Conservation (phyloP, 2,329 filamentous ascomycete genomes). For the Aureobasidium namibiae region DNA sequence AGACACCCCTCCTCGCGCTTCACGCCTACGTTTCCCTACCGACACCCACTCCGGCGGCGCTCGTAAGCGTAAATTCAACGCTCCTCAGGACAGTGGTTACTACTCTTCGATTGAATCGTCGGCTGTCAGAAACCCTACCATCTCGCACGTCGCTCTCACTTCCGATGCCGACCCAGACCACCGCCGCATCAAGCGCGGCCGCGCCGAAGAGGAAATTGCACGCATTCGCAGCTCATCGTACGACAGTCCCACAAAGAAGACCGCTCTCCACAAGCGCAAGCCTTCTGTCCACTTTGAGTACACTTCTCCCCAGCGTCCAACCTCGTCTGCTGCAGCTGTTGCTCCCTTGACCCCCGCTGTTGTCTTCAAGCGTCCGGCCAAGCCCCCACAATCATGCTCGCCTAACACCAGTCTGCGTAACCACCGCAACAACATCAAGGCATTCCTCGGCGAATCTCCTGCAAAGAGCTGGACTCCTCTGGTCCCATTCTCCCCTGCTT, state of each 20-base stretch:
- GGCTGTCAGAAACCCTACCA: conserved; percentile 56
- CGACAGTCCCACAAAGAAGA: conserved; percentile 71
- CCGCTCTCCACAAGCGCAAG: conserved; percentile 20
- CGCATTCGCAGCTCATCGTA: conserved; percentile 87
- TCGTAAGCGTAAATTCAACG: conserved; percentile 68
- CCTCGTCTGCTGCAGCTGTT: conserved; percentile 51
- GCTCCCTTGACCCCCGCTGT: conserved; percentile 71
- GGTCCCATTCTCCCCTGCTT: conserved; percentile 58
- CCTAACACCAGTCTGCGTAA: conserved; percentile 87
- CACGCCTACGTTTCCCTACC: conserved; percentile 42
- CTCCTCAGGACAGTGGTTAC: conserved; percentile 90
- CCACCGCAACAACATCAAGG: conserved; percentile 73
- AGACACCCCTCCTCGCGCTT: conserved; percentile 67
- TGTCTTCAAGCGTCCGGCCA: conserved; percentile 63
- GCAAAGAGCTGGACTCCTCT: conserved; percentile 48
- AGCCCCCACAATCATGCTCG: conserved; percentile 69
- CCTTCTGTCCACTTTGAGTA: conserved; percentile 32
- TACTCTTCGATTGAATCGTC: conserved; percentile 95
- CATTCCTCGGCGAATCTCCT: conserved; percentile 69
- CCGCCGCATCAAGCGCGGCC: conserved; percentile 69
- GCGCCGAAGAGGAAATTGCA: conserved; percentile 92
- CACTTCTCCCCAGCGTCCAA: conserved; percentile 60
- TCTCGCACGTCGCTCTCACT: conserved; percentile 55
- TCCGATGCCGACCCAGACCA: conserved; percentile 56
- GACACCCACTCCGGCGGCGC: conserved; percentile 56